Conservation (phyloP, 176 grass and related monocot species). For the Paspalum notatum region DNA sequence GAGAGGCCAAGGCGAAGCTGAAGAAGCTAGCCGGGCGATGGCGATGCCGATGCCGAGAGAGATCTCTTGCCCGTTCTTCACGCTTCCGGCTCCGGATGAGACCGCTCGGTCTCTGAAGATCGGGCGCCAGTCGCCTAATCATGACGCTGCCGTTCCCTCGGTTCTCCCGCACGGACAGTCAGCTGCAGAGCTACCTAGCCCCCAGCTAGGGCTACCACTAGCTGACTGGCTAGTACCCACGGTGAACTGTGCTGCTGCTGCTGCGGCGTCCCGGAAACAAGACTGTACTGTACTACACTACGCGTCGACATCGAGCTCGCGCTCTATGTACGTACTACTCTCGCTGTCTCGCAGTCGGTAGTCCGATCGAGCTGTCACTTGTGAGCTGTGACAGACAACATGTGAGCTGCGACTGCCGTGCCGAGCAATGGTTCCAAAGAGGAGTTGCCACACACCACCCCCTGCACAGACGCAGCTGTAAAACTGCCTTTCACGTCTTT, state of each 20-base stretch:
- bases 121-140: slow-evolving; percentile 40
- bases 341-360: neutral
- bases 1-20: neutral
- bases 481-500: slow-evolving; percentile 52
- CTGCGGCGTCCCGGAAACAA: slow-evolving; percentile 28
- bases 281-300: neutral
- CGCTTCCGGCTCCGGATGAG: slow-evolving; percentile 59
- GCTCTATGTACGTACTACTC: neutral
- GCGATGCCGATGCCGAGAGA: neutral
- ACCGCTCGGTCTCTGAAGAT: slow-evolving; percentile 28
- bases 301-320: neutral
- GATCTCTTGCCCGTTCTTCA: slow-evolving; percentile 55
- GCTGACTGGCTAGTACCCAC: neutral
- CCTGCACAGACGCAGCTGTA: slow-evolving; percentile 22
- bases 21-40: neutral
- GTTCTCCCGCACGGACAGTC: slow-evolving; percentile 13
- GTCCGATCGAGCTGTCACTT: neutral
- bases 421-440: neutral
- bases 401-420: slow-evolving; percentile 2
- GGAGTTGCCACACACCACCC: neutral
- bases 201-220: slow-evolving; percentile 26
- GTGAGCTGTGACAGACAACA: neutral
- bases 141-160: slow-evolving; percentile 48
- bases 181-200: neutral
- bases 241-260: neutral